Conservation (phyloP, 495 filamentous ascomycete genomes). For the Parachaetomium inaequale region DNA sequence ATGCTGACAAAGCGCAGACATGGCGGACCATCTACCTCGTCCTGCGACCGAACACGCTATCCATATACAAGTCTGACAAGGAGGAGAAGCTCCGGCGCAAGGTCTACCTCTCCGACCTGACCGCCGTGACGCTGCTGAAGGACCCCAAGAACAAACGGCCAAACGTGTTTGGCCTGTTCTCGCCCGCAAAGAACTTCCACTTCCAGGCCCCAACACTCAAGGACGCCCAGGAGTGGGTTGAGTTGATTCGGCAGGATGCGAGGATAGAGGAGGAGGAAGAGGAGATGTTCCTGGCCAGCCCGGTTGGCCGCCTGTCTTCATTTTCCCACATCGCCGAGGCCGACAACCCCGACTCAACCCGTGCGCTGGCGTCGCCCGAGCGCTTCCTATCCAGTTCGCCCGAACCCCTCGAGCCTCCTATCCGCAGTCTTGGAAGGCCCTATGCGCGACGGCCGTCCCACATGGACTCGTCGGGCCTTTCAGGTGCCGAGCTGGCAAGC, state of each 20-base stretch:
- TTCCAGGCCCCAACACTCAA: constrained; percentile 68
- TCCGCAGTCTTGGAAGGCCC: constrained; percentile 32
- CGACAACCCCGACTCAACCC: constrained; percentile 6
- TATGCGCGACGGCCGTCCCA: constrained; percentile 47
- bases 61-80: constrained; percentile 88
- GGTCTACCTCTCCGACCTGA: constrained; percentile 82
- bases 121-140: constrained; percentile 81
- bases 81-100: constrained; percentile 86
- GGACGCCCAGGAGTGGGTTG: constrained; percentile 85
- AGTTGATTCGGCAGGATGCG: constrained; percentile 72
- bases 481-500: constrained; percentile 81
- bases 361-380: constrained; percentile 27
- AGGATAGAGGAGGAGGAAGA: constrained; percentile 82
- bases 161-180: constrained; percentile 90
- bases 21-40: constrained; percentile 92
- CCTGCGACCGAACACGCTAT: constrained; percentile 87
- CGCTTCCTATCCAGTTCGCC: constrained; percentile 59
- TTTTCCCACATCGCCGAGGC: constrained; percentile 22
- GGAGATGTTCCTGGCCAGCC: constrained; percentile 67
- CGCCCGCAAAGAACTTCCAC: constrained; percentile 84
- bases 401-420: constrained; percentile 47
- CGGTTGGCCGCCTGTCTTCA: constrained; percentile 42
- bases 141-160: constrained; percentile 77
- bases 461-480: constrained; percentile 66
- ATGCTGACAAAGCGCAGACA: constrained; percentile 45